Percentiles rank a stretch among this genome's conserved stretches.
Evolutionary conservation across 2,329 filamentous ascomycete genomes (phyloP).

Genomic region (Exophiala mesophila): DNA sequence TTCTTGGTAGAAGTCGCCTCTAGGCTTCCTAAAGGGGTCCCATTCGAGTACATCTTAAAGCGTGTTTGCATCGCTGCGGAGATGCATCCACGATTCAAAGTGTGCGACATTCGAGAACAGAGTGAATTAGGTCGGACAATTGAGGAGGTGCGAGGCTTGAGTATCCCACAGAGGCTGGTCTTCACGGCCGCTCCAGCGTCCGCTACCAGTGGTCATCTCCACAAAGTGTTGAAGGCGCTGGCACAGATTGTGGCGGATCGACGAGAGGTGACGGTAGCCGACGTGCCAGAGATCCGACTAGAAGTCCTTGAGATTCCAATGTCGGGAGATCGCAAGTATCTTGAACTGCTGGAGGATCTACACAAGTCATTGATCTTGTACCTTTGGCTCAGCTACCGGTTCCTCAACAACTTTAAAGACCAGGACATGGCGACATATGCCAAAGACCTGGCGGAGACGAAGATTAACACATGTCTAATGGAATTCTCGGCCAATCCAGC

Average conservation of each 20-base stretch:
- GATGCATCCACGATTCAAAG: constrained; percentile 61
- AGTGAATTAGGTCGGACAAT: constrained; percentile 68
- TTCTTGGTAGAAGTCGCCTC: constrained; percentile 71
- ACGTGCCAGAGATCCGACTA: constrained; percentile 65
- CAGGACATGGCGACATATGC: constrained; percentile 72
- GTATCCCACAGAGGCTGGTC: constrained; percentile 67
- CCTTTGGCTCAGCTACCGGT: constrained; percentile 89
- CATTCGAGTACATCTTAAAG: constrained; percentile 76
- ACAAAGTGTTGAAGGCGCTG: constrained; percentile 55
- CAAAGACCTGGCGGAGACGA: constrained; percentile 70
- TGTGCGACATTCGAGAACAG: constrained; percentile 61
- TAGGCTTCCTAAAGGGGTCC: constrained; percentile 75
- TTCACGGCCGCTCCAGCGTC: constrained; percentile 64
- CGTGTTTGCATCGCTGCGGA: constrained; percentile 66
- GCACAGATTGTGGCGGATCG: constrained; percentile 67
- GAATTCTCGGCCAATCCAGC: constrained; percentile 48
- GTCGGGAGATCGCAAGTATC: constrained; percentile 49
- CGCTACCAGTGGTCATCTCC: constrained; percentile 18
- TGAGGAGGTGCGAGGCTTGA: constrained; percentile 62
- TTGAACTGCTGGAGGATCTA: constrained; percentile 67
- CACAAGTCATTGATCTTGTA: constrained; percentile 83
- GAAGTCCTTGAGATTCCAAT: constrained; percentile 62
- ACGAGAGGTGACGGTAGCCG: constrained; percentile 62
- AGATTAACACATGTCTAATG: constrained; percentile 61
- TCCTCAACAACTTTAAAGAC: constrained; percentile 71